Conservation (phyloP, 805 yeast genomes). For the Starmerella bacillaris region DNA sequence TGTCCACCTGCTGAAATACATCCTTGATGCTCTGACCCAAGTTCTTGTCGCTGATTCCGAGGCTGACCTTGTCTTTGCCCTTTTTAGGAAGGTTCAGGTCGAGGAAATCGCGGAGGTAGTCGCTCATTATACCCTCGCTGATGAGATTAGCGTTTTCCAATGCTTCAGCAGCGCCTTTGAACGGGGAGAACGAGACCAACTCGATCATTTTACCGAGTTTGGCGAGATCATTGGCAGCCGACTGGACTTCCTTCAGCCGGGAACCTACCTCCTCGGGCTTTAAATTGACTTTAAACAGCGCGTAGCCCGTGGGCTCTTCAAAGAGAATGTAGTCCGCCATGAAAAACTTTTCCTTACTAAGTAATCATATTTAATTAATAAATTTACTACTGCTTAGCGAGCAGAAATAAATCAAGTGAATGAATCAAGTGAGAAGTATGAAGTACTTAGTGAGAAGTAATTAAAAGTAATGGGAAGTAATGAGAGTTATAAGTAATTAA, state of each 20-base stretch:
- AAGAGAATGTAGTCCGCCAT: conserved; percentile 83
- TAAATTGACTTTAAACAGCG: conserved; percentile 78
- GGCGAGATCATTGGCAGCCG: conserved; percentile 67
- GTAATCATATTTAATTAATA: too few species aligned
- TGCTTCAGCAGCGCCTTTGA: conserved; percentile 99
- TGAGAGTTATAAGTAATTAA: too few species aligned
- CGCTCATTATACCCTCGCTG: conserved; percentile 90
- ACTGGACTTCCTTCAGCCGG: conserved; percentile 83
- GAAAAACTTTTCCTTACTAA: conserved; percentile 9
- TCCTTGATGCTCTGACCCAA: conserved; percentile 96
- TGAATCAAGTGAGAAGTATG: too few species aligned
- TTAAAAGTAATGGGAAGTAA: too few species aligned
- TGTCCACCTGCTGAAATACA: conserved; percentile 69
- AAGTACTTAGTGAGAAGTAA: too few species aligned
- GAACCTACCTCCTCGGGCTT: conserved; percentile 92
- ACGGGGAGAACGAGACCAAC: conserved; percentile 89
- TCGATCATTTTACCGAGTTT: conserved; percentile 83
- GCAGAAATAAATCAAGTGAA: too few species aligned
- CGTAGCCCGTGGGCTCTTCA: conserved; percentile 98
- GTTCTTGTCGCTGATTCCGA: conserved; percentile 87
- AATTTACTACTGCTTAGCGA: too few species aligned
- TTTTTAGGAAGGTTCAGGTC: conserved; percentile 81
- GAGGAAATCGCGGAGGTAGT: conserved; percentile 70
- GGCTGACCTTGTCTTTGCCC: conserved; percentile 45
- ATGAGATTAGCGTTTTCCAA: conserved; percentile 95